Evolutionary conservation across 352 stramenopile genomes (phyloP), one percentile per base, ranked within the genome.

Genomic region (Globisporangium irregulare): DNA sequence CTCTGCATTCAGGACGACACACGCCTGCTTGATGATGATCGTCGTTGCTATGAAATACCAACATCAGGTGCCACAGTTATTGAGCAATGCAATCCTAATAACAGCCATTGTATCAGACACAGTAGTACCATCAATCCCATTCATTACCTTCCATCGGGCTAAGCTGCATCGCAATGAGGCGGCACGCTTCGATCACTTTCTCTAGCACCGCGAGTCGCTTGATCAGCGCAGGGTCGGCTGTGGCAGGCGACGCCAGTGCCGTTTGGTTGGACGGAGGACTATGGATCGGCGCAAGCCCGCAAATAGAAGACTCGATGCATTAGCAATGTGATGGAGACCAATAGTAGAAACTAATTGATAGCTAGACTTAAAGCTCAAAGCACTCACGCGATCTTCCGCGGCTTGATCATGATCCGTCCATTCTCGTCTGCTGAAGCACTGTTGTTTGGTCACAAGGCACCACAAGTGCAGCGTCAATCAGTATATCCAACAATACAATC

Each of bases 21-120:
- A 97, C 3, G 89, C 91, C 67, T 96, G 81, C 51, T 92, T 93
- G 62, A 97, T 89, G 68, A 96, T 95, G 46, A 81, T 92, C 32
- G 83, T 87, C 1, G 85, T 95, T 0, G 88, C 86, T 94, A 59
- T 20, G 14, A 18, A 46, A 46, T 5, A 46, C 38, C 43, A 51
- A 38, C 14, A n/a, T 20, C 50, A 41, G 62, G 10, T 10, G 12
- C 34, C 14, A 34, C 18, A 69, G 22, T 38, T 36, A 9, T 22
- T 59, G 10, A 32, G 1, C 15, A 59, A 63, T 4, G 10, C 36
- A 43, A 43, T 43, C 12, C 9, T 43, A 15, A 43, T 62, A 36
- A 43, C 7, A 27, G 20, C 4, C 18, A 43, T 5, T 59, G 18
- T n/a, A 25, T 41, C 14, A 48, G 25, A 1, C 20, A 1, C 34